Base-by-base conservation (phyloP, 768 basidiomycete species). In the Goffeauzyma gilvescens region DNA sequence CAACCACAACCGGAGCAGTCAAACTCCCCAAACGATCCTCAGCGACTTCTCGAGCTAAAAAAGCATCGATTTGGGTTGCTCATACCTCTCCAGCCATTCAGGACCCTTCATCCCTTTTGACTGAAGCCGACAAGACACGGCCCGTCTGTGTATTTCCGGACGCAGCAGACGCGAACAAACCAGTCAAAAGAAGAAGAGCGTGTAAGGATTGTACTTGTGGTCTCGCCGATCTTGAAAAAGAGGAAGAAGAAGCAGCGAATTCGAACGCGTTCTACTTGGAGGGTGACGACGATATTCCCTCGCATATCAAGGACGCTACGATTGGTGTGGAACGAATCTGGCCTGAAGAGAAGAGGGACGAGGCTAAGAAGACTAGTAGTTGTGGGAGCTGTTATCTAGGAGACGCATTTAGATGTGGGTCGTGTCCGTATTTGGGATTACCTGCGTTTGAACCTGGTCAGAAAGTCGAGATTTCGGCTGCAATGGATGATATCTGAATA, bases 401-500 rank as follows among this genome's bases (percentile, higher is more conserved):
- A 8, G 93, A 98, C 65, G 93, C 93, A 2, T 98, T 98, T 68
- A 71, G 93, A 58, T 37, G 25, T 20, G 22, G 33, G 14, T 22
- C 22, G n/a, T 17, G 24, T 32, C 17, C 26, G 17, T 41, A 31
- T 15, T 15, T 54, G 95, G 90, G 93, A 53, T 72, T 96, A 22
- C 93, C 93, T 34, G 85, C 90, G 10, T 96, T 98, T 70, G 82
- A 90, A 64, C 90, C 93, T 2, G 93, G 93, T 43, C 86, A 96
- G 69, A 90, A 95, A 68, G 86, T 98, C 21, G 79, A 85, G 69
- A 82, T 89, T 47, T 74, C 80, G 57, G 72, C 87, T 48, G 74
- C 72, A 38, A 82, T 81, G 77, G 86, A 89, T 62, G 86, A 93
- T 63, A 74, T 87, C 48, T 90, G 50, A 65, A 68, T 8, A 28